phyloP scores from a whole-genome alignment of 2,329 filamentous ascomycete species.

The Neopestalotiopsis rosae region DNA sequence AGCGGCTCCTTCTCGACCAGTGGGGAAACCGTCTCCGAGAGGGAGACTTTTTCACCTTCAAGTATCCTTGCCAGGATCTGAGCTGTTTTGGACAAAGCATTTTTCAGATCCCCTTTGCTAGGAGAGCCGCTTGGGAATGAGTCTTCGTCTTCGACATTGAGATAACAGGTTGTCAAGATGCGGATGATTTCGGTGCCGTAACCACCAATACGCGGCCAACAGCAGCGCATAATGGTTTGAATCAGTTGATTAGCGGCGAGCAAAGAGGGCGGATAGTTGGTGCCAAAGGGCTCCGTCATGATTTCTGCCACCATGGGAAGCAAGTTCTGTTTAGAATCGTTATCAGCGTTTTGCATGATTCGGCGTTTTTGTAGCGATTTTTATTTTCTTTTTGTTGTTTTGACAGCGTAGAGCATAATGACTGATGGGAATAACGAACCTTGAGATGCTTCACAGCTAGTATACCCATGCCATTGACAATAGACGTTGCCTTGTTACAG shows the following conservation, averaged over 20 bases:
- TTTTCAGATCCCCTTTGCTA: constrained; percentile 33
- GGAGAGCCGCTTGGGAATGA: constrained; percentile 18
- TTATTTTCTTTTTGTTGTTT: neutral
- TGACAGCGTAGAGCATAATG: neutral
- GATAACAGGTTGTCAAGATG: constrained; percentile 67
- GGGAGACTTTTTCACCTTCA: constrained; percentile 30
- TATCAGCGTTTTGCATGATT: constrained; percentile 14
- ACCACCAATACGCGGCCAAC: constrained; percentile 70
- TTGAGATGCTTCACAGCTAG: constrained; percentile 71
- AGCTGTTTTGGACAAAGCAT: constrained; percentile 39
- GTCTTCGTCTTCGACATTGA: constrained; percentile 53
- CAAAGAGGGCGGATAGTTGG: constrained; percentile 59
- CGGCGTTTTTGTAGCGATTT: neutral
- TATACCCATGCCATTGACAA: constrained; percentile 65
- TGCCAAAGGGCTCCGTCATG: constrained; percentile 72
- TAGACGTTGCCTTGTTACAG: constrained; percentile 50
- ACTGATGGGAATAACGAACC: constrained; percentile 42
- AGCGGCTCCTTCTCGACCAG: constrained; percentile 43
- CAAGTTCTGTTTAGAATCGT: constrained; percentile 58
- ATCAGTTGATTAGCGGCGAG: constrained; percentile 58
- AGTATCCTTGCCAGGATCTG: constrained; percentile 42
- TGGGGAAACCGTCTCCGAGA: constrained; percentile 36
- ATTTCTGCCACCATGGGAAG: constrained; percentile 70
- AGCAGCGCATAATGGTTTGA: constrained; percentile 62
- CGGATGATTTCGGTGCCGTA: constrained; percentile 70